Evolutionary conservation across 306 rosid species (phyloP).

Genomic region (Fragaria ananassa): DNA sequence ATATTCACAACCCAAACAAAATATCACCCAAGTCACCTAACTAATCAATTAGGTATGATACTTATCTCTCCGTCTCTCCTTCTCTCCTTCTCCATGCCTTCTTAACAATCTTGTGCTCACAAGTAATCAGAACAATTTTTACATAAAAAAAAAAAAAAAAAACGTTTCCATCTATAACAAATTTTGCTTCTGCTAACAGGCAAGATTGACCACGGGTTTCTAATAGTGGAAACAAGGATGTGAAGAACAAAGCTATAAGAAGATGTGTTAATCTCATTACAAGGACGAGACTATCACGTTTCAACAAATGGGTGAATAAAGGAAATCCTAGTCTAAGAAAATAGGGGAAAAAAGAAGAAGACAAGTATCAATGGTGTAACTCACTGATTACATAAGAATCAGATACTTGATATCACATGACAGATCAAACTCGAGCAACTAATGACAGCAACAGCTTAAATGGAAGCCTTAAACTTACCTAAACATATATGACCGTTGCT

Average conservation of each 20-base stretch:
- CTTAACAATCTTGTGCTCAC: not conserved
- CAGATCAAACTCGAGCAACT: not conserved
- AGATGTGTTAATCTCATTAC: not conserved
- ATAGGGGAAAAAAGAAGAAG: not conserved
- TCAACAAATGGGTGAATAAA: not conserved
- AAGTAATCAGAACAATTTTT: not conserved
- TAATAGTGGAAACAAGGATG: not conserved
- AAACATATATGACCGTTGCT: conserved; percentile 99
- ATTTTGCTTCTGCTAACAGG: not conserved
- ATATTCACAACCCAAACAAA: not conserved
- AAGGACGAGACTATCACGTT: not conserved
- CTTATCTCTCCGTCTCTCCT: not conserved
- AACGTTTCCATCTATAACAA: not conserved
- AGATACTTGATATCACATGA: not conserved
- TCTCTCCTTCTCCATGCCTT: not conserved
- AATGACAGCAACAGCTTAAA: not conserved
- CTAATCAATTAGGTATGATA: not conserved
- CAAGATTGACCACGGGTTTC: not conserved
- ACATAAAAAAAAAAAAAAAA: not conserved
- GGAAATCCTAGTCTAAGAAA: not conserved
- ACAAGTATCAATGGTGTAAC: not conserved
- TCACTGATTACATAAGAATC: not conserved
- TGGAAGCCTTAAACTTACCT: conserved; percentile 49
- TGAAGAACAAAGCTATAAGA: not conserved
- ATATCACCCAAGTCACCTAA: conserved; percentile 10